These are phyloP conservation scores for Hirschioporus abietinus DNA, from an alignment of 768 basidiomycete genomes.

Conservation along the genomic window DNA sequence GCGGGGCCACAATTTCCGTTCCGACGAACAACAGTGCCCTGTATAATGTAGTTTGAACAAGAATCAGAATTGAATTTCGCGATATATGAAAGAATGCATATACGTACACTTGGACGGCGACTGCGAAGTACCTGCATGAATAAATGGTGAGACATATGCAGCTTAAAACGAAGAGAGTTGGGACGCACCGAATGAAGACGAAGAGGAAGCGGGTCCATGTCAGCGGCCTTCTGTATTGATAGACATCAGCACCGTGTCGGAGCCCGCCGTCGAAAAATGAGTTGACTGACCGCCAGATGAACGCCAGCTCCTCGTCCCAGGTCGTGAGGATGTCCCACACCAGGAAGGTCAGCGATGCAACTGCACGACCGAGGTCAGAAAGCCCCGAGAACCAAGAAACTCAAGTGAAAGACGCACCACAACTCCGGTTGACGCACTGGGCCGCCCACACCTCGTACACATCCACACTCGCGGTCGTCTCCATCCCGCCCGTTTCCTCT, in stretches of 20 bases:
- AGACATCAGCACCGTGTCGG: background rate
- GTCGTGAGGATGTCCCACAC: conserved; percentile 1
- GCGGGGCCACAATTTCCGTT: background rate
- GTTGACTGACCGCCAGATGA: background rate
- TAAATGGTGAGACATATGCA: background rate
- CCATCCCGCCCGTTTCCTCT: no score
- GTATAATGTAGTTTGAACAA: background rate
- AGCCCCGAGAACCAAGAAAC: background rate
- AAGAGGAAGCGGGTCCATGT: background rate
- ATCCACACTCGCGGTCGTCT: background rate
- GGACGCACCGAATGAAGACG: background rate
- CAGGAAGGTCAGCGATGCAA: conserved; percentile 1
- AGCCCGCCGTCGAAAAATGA: no score
- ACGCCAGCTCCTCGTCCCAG: background rate
- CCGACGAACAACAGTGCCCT: background rate
- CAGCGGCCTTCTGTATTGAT: background rate
- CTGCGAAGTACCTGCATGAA: background rate
- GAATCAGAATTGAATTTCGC: background rate
- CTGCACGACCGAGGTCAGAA: background rate
- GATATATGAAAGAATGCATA: background rate
- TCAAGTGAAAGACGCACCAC: background rate
- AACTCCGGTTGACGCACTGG: background rate
- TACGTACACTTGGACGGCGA: background rate
- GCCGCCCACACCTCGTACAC: background rate
- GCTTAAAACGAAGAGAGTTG: background rate